Base-by-base conservation (phyloP, 306 rosid species). In the Rosa rugosa region DNA sequence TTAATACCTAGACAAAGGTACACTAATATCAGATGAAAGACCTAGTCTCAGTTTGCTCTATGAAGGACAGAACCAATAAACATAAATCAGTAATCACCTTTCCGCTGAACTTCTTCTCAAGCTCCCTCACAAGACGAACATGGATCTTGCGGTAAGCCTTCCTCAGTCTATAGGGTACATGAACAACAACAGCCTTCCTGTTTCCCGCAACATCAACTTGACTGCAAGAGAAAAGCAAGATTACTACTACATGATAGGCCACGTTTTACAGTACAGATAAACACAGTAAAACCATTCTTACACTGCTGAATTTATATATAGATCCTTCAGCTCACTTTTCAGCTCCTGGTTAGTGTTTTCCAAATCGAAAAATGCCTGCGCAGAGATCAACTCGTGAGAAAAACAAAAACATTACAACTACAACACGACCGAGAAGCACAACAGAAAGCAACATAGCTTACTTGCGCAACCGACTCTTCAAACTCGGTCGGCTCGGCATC, bases 101-200 rank as follows among this genome's bases (percentile, higher is more conserved):
- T 44, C 97, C 97, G 67, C 97, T 91, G 81, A 88, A 89, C 71
- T 86, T 91, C 77, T 91, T 91, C 80, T 90, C 97, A 72, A 92
- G 77, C 83, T 92, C 94, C 69, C 97, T 80, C 42, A 90, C 88
- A 60, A 91, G 97, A 17, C 97, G 77, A 53, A 84, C 79, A 80
- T 92, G 97, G 76, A 90, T 87, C 85, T 92, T 90, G 69, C 90
- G 86, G 73, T 85, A 88, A 20, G 89, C 87, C 82, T 91, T 91
- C 88, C 94, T 84, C 90, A 89, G 54, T 67, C 92, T 85, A 80
- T 60, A 92, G 42, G 94, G 97, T 5, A 90, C 90, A 72, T 92
- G 79, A 67, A 92, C 70, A 47, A 90, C 93, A 73, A 90, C 94
- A 45, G 94, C 91, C 83, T 90, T 92, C 76, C 90, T 88, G 46